phyloP scores from a whole-genome alignment of 2,329 filamentous ascomycete genomes.

The Aplosporella prunicola region DNA sequence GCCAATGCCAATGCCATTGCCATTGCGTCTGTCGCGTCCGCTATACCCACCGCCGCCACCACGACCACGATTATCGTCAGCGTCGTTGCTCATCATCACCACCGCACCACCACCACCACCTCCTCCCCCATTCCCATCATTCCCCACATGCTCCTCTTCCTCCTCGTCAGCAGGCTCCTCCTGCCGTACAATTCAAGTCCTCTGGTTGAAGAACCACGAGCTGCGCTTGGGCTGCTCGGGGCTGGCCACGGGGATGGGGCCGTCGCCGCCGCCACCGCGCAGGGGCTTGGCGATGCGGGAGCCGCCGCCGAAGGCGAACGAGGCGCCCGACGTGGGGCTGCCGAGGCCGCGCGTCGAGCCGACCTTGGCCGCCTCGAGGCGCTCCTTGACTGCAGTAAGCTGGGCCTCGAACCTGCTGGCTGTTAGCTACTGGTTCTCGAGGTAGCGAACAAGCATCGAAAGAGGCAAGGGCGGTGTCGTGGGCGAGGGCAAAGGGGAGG shows the following conservation, averaged over 20 bases:
- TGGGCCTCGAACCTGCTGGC: conserved; percentile 84
- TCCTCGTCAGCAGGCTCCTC: too few species aligned
- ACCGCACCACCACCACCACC: too few species aligned
- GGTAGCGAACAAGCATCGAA: conserved; percentile 1
- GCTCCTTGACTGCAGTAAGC: conserved; percentile 93
- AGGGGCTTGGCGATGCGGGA: conserved; percentile 57
- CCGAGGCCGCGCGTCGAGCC: conserved; percentile 75
- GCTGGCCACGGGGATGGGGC: conserved; percentile 24
- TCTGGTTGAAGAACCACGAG: conserved; percentile 66
- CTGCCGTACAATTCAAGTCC: conserved; percentile 17
- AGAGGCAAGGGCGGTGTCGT: conserved; percentile 6
- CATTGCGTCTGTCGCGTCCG: too few species aligned
- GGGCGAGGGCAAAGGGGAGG: conserved; percentile 6
- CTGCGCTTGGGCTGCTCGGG: conserved; percentile 55
- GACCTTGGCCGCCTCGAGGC: conserved; percentile 87
- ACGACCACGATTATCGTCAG: too few species aligned
- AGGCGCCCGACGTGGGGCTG: conserved; percentile 59
- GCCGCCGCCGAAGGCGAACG: conserved; percentile 50
- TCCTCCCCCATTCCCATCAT: too few species aligned
- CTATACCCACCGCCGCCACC: too few species aligned
- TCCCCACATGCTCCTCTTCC: too few species aligned
- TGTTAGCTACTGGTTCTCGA: conserved; percentile 8
- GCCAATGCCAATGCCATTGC: too few species aligned
- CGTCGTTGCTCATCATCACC: neutral
- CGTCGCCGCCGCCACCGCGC: conserved; percentile 44